Conservation (phyloP, 306 rosid genomes). For the Quercus parvula region DNA sequence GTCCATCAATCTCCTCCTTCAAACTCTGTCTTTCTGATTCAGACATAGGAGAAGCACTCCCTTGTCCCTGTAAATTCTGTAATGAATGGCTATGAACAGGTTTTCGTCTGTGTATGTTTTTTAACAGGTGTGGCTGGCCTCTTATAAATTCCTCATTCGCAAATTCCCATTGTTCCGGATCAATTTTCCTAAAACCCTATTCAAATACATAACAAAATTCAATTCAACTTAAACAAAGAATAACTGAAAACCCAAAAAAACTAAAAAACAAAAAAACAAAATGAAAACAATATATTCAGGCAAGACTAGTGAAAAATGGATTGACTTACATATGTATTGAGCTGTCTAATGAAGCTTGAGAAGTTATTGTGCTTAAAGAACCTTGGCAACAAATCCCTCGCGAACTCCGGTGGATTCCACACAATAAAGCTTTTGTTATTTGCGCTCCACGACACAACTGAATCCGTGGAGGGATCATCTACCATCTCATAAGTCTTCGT, state of each 20-base stretch:
- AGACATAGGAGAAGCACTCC: slow-evolving; percentile 30
- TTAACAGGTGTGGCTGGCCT: slow-evolving; percentile 70
- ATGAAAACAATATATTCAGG: background rate
- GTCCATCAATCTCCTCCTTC: slow-evolving; percentile 54
- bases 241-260: slow-evolving; percentile 8
- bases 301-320: slow-evolving; percentile 9
- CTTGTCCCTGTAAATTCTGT: slow-evolving; percentile 57
- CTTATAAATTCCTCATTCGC: slow-evolving; percentile 75
- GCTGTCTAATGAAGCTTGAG: slow-evolving; percentile 91
- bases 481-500: slow-evolving; percentile 85
- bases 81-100: slow-evolving; percentile 88
- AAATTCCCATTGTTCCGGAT: slow-evolving; percentile 87
- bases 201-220: slow-evolving; percentile 11
- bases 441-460: slow-evolving; percentile 73
- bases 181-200: slow-evolving; percentile 84
- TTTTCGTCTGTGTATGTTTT: slow-evolving; percentile 76
- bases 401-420: slow-evolving; percentile 67
- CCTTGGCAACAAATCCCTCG: slow-evolving; percentile 58
- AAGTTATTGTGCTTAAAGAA: slow-evolving; percentile 89
- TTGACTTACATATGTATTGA: slow-evolving; percentile 82
- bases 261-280: background rate
- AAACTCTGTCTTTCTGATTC: slow-evolving; percentile 54
- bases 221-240: background rate
- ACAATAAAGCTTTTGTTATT: slow-evolving; percentile 66
- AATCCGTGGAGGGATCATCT: slow-evolving; percentile 59